Percentiles rank a stretch among this genome's conserved stretches.
phyloP scores from a whole-genome alignment of 1,139 yeast species.

The Taphrina communis region DNA sequence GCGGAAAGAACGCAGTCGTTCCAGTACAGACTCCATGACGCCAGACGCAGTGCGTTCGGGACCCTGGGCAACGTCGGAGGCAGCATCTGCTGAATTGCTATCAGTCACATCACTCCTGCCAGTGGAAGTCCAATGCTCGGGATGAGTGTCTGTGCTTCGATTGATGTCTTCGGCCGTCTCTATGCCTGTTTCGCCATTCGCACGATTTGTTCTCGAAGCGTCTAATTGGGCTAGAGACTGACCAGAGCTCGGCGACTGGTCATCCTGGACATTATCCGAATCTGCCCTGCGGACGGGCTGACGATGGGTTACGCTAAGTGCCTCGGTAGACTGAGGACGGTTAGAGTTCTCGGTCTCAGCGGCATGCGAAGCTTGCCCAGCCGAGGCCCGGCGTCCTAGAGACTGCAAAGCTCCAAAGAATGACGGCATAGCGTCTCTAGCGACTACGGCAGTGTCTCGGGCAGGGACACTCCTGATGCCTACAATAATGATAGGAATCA shows the following conservation, averaged over 20 bases:
- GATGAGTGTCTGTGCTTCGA: background rate
- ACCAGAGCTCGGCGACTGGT: background rate
- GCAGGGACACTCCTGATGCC: slow-evolving; percentile 59
- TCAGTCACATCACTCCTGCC: background rate
- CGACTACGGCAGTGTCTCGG: slow-evolving; percentile 25
- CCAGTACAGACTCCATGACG: slow-evolving; percentile 32
- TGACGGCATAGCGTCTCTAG: slow-evolving; percentile 29
- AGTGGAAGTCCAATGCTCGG: background rate
- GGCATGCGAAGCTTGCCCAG: background rate
- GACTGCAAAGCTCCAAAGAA: slow-evolving; percentile 40
- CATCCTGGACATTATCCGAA: background rate
- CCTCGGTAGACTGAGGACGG: background rate
- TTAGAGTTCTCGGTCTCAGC: background rate
- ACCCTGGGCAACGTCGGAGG: background rate
- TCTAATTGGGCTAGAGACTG: background rate
- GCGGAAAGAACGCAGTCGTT: slow-evolving; percentile 31
- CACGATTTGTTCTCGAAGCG: background rate
- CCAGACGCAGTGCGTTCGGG: background rate
- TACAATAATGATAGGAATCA: slow-evolving; percentile 63
- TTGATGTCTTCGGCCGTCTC: background rate
- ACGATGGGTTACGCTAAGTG: background rate
- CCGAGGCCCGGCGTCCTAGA: slow-evolving; percentile 1
- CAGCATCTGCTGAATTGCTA: background rate
- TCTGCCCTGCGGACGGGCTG: background rate
- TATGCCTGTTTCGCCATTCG: background rate